These are phyloP conservation scores for Vitis riparia DNA, from an alignment of 164 flowering plant genomes.

Conservation along the genomic window DNA sequence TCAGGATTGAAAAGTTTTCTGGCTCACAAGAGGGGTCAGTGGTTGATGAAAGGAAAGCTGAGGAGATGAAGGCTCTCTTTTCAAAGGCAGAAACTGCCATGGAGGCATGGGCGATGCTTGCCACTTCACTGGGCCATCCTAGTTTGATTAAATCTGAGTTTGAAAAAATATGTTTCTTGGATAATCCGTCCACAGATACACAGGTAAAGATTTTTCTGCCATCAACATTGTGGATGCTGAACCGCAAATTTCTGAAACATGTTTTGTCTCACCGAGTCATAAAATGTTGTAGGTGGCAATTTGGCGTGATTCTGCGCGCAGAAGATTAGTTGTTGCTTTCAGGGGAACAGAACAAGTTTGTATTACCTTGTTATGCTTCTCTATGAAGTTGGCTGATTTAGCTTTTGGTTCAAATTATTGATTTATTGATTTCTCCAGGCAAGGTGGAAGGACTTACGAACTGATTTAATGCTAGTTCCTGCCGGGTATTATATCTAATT, in stretches of 20 bases:
- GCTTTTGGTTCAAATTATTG: slow-evolving; percentile 4
- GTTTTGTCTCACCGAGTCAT: slow-evolving; percentile 2
- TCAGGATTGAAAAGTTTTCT: slow-evolving; percentile 15
- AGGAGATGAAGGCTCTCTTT: slow-evolving; percentile 85
- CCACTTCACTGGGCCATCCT: slow-evolving; percentile 87
- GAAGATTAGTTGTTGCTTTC: slow-evolving; percentile 87
- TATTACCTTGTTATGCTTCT: neutral
- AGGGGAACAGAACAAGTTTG: slow-evolving; percentile 97
- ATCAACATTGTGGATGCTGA: too few relatives aligned
- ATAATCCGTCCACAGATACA: slow-evolving; percentile 83
- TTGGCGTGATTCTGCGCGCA: slow-evolving; percentile 81
- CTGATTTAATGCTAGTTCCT: slow-evolving; percentile 94
- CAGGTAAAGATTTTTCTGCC: slow-evolving; percentile 47
- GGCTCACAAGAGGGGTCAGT: slow-evolving; percentile 23
- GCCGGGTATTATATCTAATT: slow-evolving; percentile 56
- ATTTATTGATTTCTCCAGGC: slow-evolving; percentile 43
- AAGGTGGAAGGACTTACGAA: slow-evolving; percentile 89
- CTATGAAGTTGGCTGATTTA: neutral
- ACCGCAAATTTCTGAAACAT: neutral
- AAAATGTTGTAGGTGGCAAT: slow-evolving; percentile 75
- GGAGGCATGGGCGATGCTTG: slow-evolving; percentile 99
- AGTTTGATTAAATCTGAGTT: slow-evolving; percentile 96
- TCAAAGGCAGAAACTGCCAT: slow-evolving; percentile 95
- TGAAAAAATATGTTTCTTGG: slow-evolving; percentile 93
- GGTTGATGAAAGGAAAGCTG: slow-evolving; percentile 62